Percentiles rank a stretch among this genome's conserved stretches.
These are phyloP conservation scores for Erythrobasidium yunnanense DNA, from an alignment of 768 basidiomycete species.

Conservation along the genomic window DNA sequence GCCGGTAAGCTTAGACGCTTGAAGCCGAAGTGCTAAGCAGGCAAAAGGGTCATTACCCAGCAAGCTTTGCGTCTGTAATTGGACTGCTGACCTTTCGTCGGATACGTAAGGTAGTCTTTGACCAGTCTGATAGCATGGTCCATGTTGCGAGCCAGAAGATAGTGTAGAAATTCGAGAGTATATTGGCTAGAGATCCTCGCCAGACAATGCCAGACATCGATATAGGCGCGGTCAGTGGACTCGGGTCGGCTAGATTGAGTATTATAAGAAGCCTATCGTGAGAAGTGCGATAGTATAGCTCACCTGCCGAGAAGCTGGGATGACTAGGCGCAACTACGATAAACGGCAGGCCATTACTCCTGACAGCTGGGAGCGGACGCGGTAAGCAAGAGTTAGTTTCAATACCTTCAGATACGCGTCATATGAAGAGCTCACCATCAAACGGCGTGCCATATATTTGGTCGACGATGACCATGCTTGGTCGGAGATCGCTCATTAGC, in stretches of 20 bases:
- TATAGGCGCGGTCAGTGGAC: neutral
- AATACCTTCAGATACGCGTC: neutral
- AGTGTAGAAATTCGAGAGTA: neutral
- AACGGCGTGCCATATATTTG: conserved; percentile 20
- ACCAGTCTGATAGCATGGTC: neutral
- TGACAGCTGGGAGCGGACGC: neutral
- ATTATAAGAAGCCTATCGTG: too few species aligned
- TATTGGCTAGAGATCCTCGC: neutral
- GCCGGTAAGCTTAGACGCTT: conserved; percentile 1
- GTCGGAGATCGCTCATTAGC: neutral
- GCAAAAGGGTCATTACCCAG: neutral
- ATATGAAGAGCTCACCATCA: conserved; percentile 5
- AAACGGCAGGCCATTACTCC: conserved; percentile 2
- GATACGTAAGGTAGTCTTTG: neutral
- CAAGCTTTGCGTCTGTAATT: neutral
- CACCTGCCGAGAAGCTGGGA: conserved; percentile 15
- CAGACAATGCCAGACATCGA: conserved; percentile 17
- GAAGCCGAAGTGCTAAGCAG: conserved; percentile 1
- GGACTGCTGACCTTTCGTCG: neutral
- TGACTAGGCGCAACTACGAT: conserved; percentile 7
- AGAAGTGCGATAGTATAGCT: too few species aligned
- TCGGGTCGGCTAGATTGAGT: neutral
- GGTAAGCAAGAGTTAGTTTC: neutral
- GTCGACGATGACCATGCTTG: conserved; percentile 15
- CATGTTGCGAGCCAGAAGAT: neutral